Evolutionary conservation across 176 grass and related monocot species (phyloP), one percentile per base, ranked within the genome.

Genomic region (Rhynchospora tenuis): DNA sequence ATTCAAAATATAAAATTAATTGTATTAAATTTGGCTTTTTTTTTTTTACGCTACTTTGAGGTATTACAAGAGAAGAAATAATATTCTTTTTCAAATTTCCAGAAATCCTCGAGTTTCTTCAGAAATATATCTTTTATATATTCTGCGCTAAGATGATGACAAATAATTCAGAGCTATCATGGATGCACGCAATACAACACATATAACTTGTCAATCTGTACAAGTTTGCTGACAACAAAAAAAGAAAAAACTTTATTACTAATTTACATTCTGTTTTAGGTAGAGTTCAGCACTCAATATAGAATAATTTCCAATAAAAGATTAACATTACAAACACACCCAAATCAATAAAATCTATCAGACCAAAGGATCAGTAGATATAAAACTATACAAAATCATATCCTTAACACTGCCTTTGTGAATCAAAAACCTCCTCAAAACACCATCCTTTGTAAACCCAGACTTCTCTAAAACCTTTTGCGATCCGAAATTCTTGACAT

Each of bases 391-490:
- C 6, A 92, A 86, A 59, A 87, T 84, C 75, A 1, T 33, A 33
- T 95, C 90, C 29, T 14, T 84, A 1, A 82, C 80, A 0, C 0
- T 23, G 14, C 86, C 93, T 77, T 89, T 90, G 26, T 48, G 0
- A 43, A 84, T 24, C 69, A 10, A 2, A 27, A 88, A 86, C 65
- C 50, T 86, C 20, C 90, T 85, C 19, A 95, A 84, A 51, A 93
- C 85, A 47, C 88, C 90, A 59, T 96, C 90, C 47, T 87, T 59
- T 22, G 20, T 42, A 79, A 96, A 96, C 51, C 93, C 93, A 63
- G 80, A 86, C 89, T 96, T 96, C 93, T 91, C 83, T 64, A 96
- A 87, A 79, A 96, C 91, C 61, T 89, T 90, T 87, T 95, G 93
- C 29, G 90, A 92, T 33, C 31, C 31, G 3, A 33, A 33, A 33